Base-by-base conservation (phyloP, 352 stramenopile species). In the Phytophthora pini region DNA sequence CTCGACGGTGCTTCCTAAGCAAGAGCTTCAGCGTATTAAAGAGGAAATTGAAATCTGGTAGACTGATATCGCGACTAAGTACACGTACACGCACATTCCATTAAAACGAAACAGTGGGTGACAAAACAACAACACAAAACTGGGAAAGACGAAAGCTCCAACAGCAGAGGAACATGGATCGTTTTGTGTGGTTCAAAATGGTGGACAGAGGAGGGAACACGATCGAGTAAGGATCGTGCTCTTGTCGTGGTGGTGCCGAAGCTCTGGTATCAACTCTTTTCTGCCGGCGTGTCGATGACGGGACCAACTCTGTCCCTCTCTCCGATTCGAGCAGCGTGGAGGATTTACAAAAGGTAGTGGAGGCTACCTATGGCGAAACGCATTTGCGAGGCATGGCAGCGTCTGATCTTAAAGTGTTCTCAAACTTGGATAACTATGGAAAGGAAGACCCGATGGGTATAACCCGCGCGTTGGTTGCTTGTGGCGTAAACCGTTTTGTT, bases 31-130 rank as follows among this genome's bases (percentile, higher is more conserved):
- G 51, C 84, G 84, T 41, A 92, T 93, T 56, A 82, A 90, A 41
- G 79, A 76, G 24, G 61, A 92, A 68, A 92, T 93, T 59, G 84
- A 93, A 66, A 90, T 93, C 58, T 93, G 84, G 84, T 92, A 68
- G 60, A 10, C 22, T 50, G 31, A 43, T 51, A 54, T 32, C 38
- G 38, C 8, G 9, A 61, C 32, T 53, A 52, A 36, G 36, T 36
- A 36, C 27, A 31, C 27, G 2, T 20, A 1, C 17, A 20, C 17
- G 17, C 27, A 31, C 27, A 6, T 31, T 31, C 27, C 27, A 31
- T 31, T 31, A 31, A 34, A 10, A 34, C 31, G 11, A 6, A 11
- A 34, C 17, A 20, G 31, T 34, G 31, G 8, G 31, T 34, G 27
- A 31, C 27, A 31, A 31, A 31, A 20, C 17, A 20, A 20, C 17